Conservation (phyloP, 306 rosid genomes). For the Lotus japonicus region DNA sequence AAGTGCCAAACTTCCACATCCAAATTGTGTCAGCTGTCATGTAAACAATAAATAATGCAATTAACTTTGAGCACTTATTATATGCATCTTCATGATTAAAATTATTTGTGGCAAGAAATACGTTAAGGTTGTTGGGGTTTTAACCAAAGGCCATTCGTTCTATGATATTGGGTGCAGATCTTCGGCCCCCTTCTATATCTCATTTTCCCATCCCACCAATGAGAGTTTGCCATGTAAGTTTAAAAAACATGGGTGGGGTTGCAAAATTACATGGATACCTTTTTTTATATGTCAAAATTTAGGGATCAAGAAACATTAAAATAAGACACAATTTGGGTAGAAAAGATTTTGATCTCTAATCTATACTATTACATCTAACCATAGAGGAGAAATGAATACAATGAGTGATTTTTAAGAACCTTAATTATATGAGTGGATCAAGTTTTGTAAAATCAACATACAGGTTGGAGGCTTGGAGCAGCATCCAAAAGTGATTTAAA, state of each 20-base stretch:
- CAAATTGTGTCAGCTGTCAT: slow-evolving; percentile 47
- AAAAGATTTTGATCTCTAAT: no score
- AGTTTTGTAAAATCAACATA: neutral
- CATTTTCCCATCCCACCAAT: no score
- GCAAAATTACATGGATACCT: no score
- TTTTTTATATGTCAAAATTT: no score
- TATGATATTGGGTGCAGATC: no score
- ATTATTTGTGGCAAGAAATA: neutral
- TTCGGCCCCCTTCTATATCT: no score
- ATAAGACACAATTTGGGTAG: no score
- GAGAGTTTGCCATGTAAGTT: no score
- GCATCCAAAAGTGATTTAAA: neutral
- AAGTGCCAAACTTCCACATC: slow-evolving; percentile 51
- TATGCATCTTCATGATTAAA: neutral
- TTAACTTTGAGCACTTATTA: neutral
- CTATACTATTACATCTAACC: neutral
- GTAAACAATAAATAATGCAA: neutral
- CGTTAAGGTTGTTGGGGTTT: neutral
- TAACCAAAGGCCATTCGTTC: neutral
- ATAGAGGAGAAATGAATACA: neutral
- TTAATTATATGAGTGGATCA: neutral
- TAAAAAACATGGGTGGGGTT: no score
- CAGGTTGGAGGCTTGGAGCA: neutral
- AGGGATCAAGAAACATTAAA: no score
- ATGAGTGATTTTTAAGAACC: neutral